A percentile compares a stretch with the other conserved stretches of the same genome.
Evolutionary conservation across 257 asterid genomes (phyloP).

Genomic region (Capsicum baccatum): DNA sequence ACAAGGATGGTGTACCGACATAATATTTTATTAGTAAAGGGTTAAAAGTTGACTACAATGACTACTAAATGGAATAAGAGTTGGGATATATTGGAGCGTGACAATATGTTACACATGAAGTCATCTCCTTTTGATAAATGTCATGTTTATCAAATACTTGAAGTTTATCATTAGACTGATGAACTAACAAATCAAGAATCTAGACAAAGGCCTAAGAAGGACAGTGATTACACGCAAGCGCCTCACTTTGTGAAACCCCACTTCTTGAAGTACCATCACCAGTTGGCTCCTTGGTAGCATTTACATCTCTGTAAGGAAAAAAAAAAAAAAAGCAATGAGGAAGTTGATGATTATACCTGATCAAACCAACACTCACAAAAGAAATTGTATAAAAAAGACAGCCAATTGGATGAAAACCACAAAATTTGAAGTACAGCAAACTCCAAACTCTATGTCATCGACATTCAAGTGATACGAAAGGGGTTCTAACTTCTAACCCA

Average conservation of each 20-base stretch:
- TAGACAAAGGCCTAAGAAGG: not conserved
- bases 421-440: not conserved
- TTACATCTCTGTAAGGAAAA: conserved; percentile 45
- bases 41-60: not conserved
- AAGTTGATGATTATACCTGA: not conserved
- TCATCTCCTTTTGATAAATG: not conserved
- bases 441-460: not conserved
- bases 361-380: not conserved
- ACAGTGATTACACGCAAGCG: conserved; percentile 27
- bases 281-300: conserved; percentile 33
- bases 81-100: not conserved
- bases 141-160: not conserved
- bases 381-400: not conserved
- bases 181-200: not conserved
- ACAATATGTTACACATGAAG: not conserved
- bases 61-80: not conserved
- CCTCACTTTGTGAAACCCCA: conserved; percentile 38
- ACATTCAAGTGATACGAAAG: not conserved
- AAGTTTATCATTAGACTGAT: conserved; percentile 5
- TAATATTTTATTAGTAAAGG: not conserved
- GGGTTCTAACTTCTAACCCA: too few relatives aligned
- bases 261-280: conserved; percentile 34
- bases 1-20: too few relatives aligned
- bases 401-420: not conserved
- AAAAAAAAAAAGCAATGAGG: not conserved